These are phyloP conservation scores for Talaromyces pinophilus DNA, from an alignment of 2,329 filamentous ascomycete genomes.

Conservation along the genomic window DNA sequence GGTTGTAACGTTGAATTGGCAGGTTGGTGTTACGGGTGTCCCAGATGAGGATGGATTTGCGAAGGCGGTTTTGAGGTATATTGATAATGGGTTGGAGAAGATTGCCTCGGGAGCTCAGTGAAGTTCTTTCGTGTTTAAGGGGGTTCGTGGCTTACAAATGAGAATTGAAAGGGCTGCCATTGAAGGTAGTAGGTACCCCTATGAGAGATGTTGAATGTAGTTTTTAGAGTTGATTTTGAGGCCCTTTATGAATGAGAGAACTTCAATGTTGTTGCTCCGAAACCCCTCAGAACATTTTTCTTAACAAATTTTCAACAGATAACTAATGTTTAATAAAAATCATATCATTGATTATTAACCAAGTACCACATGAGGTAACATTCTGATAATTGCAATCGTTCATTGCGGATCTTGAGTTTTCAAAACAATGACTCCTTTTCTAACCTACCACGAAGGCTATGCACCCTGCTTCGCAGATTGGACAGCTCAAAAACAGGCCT, in stretches of 20 bases:
- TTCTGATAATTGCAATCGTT: no score
- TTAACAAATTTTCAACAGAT: not conserved
- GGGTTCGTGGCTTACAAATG: not conserved
- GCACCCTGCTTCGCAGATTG: no score
- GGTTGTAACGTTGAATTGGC: constrained; percentile 47
- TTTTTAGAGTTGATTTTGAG: not conserved
- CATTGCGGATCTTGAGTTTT: no score
- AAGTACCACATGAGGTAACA: no score
- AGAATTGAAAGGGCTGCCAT: not conserved
- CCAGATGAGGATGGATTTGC: constrained; percentile 31
- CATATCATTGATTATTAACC: no score
- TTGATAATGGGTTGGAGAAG: not conserved
- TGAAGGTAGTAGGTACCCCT: not conserved
- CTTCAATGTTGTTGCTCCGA: not conserved
- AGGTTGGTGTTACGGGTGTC: constrained; percentile 45
- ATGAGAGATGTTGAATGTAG: not conserved
- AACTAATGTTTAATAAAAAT: not conserved
- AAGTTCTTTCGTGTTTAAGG: not conserved
- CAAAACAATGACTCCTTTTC: no score
- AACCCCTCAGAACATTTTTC: no score
- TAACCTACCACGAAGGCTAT: no score
- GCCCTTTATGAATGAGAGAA: not conserved
- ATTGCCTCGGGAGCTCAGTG: not conserved
- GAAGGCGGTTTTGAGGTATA: not conserved
- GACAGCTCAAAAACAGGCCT: no score